Base-by-base conservation (phyloP, 352 stramenopile genomes). In the Globisporangium okanoganense region DNA sequence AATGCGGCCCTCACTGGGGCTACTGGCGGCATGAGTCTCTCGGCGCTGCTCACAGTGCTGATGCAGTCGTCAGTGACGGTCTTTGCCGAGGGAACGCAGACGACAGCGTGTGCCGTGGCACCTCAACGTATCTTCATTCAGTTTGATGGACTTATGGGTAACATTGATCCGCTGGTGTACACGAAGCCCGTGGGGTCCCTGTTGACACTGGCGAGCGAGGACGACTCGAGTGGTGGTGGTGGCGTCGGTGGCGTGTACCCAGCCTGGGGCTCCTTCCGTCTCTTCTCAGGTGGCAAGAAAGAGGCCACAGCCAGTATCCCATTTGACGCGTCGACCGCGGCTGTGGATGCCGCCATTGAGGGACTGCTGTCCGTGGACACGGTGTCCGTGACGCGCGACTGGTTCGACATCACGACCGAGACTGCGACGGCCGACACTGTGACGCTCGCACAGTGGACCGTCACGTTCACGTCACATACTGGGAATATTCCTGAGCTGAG, bases 251-350 rank as follows among this genome's bases (percentile, higher is more conserved):
- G 88, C 1, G 76, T 97, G 22, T 91, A 94, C 29, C 89, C 90
- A 2, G 71, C 94, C 0, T 97, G 87, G 86, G 92, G 92, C 0
- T 84, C 72, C 9, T 98, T 97, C 65, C 75, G 60, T 0, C 63
- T 98, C 0, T 57, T 59, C 3, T 77, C 86, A 24, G 67, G 72
- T 22, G 76, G 73, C 13, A 70, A 70, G 44, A 74, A 51, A 2
- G 76, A 87, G 54, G 55, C 60, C 1, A 97, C 90, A 0, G 36
- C 56, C 0, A 57, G 54, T 10, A 68, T 98, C 20, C 71, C 70
- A 10, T 94, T 94, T 54, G 79, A 96, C 44, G 88, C 86, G 3
- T 73, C 72, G 10, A 66, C 61, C 1, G 51, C 61, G 8, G 56
- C 62, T 2, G 58, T 98, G 1, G 61, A 94, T 27, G 62, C 49